Conservation (phyloP, 345 rosid species). For the Clausena lansium region DNA sequence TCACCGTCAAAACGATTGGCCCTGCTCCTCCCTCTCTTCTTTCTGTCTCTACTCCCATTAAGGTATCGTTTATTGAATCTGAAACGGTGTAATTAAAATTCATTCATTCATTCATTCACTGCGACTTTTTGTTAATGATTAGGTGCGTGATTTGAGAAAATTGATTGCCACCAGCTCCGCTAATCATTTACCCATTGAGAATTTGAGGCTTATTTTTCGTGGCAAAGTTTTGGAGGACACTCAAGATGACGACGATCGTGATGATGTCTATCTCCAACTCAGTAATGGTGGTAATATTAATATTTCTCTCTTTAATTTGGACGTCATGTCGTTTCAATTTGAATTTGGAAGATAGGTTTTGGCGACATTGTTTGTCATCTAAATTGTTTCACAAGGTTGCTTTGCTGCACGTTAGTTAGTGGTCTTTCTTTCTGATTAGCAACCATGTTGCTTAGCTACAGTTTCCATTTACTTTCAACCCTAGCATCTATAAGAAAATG, state of each 20-base stretch:
- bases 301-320: not conserved
- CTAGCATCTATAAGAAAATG: not conserved
- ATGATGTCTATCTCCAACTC: slow-evolving; percentile 49
- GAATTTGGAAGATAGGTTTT: not conserved
- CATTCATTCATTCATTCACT: not conserved
- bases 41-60: slow-evolving; percentile 51
- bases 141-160: slow-evolving; percentile 71
- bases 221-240: slow-evolving; percentile 61
- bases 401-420: not conserved
- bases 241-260: slow-evolving; percentile 50
- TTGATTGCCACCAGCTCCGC: slow-evolving; percentile 48
- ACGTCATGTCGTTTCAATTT: not conserved
- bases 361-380: no score
- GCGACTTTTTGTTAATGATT: slow-evolving; percentile 11
- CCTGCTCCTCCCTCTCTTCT: slow-evolving; percentile 72
- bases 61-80: slow-evolving; percentile 27
- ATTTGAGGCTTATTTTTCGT: slow-evolving; percentile 64
- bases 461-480: not conserved
- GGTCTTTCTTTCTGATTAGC: not conserved
- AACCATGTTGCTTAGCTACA: not conserved
- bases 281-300: slow-evolving; percentile 42
- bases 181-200: slow-evolving; percentile 46
- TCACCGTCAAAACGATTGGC: slow-evolving; percentile 68
- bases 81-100: not conserved
- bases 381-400: not conserved